These are phyloP conservation scores for Cyberlindnera nakhonratchasimensis DNA, from an alignment of 805 yeast species.

Conservation along the genomic window DNA sequence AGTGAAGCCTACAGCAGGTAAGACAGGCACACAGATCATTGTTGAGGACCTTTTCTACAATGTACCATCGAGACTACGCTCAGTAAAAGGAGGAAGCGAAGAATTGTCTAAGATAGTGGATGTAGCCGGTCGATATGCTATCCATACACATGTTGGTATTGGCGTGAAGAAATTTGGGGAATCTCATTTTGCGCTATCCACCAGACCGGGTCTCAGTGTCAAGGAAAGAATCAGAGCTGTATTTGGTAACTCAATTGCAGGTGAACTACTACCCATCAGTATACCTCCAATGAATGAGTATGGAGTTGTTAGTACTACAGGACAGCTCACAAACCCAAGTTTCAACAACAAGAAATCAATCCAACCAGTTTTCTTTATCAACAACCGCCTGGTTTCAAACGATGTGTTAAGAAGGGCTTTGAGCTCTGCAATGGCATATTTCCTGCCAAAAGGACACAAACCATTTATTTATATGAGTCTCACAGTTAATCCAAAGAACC, in stretches of 20 bases:
- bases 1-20: constrained; percentile 73
- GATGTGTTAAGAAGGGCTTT: constrained; percentile 77
- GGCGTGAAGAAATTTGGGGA: constrained; percentile 81
- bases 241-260: constrained; percentile 67
- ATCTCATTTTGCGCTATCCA: constrained; percentile 58
- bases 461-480: constrained; percentile 77
- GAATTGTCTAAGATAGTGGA: constrained; percentile 78
- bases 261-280: constrained; percentile 52
- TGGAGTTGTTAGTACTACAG: constrained; percentile 54
- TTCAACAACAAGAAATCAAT: constrained; percentile 62
- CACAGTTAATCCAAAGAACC: constrained; percentile 58
- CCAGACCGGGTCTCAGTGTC: constrained; percentile 46
- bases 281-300: constrained; percentile 30
- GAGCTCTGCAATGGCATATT: constrained; percentile 38
- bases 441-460: constrained; percentile 71
- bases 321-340: constrained; percentile 69
- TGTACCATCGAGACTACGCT: constrained; percentile 70
- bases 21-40: constrained; percentile 75
- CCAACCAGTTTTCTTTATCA: constrained; percentile 78
- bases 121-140: constrained; percentile 77
- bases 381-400: constrained; percentile 76
- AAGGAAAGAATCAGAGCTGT: constrained; percentile 71
- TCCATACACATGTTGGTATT: constrained; percentile 70
- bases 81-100: constrained; percentile 63
- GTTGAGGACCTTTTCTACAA: constrained; percentile 92